Conservation (phyloP, 805 yeast species). For the Kluyveromyces starmeri region DNA sequence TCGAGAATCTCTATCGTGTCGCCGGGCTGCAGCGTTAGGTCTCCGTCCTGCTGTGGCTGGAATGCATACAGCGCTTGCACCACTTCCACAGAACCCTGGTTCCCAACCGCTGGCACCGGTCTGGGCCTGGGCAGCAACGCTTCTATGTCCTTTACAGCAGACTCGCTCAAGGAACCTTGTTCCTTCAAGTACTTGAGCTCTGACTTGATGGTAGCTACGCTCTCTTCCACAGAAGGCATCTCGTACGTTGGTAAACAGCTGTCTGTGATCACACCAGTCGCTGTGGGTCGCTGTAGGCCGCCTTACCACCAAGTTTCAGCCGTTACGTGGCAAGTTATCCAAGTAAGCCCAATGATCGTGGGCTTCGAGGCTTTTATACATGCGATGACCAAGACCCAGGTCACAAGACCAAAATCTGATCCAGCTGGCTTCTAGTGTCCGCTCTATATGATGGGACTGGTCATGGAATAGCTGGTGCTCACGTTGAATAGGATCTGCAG, state of each 20-base stretch:
- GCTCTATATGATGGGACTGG: conserved; percentile 15
- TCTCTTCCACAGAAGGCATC: conserved; percentile 3
- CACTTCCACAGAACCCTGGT: conserved; percentile 24
- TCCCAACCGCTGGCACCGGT: conserved; percentile 5
- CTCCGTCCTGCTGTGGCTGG: conserved; percentile 66
- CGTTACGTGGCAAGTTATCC: too few species aligned
- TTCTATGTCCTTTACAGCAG: conserved; percentile 42
- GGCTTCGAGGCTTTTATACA: too few species aligned
- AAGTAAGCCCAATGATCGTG: too few species aligned
- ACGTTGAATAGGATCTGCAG: conserved; percentile 60
- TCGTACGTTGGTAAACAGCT: too few species aligned
- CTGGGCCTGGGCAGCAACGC: conserved; percentile 44
- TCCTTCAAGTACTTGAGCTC: conserved; percentile 76
- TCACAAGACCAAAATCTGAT: too few species aligned
- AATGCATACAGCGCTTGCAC: conserved; percentile 72
- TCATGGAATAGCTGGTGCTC: conserved; percentile 34
- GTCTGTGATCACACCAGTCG: too few species aligned
- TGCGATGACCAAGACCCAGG: too few species aligned
- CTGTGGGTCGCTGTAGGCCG: too few species aligned
- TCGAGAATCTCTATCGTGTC: conserved; percentile 64
- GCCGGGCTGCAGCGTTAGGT: conserved; percentile 55
- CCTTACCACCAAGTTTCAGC: too few species aligned
- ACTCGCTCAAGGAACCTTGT: conserved; percentile 58
- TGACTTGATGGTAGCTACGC: conserved; percentile 56
- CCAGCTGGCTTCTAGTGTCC: too few species aligned